Percentiles rank a stretch among this genome's conserved stretches.
Evolutionary conservation across 805 yeast species (phyloP).

Genomic region (Candida sanyiensis): DNA sequence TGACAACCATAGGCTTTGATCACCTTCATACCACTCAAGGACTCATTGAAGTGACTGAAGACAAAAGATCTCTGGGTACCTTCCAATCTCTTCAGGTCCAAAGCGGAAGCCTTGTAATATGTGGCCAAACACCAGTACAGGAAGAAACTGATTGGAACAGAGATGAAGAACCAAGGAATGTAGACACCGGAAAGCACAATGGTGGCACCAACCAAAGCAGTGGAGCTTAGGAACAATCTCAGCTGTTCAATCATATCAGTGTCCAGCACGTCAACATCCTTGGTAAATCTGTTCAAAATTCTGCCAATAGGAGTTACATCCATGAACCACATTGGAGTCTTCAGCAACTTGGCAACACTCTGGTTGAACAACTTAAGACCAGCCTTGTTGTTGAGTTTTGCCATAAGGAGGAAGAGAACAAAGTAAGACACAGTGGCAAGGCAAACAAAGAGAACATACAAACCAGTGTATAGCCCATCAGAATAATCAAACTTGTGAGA

Average conservation of each 20-base stretch:
- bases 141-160: constrained; percentile 46
- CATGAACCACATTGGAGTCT: constrained; percentile 77
- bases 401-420: constrained; percentile 50
- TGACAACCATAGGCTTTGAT: constrained; percentile 54
- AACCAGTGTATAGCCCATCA: constrained; percentile 58
- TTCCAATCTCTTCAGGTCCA: constrained; percentile 75
- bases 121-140: constrained; percentile 41
- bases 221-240: constrained; percentile 49
- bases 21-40: constrained; percentile 60
- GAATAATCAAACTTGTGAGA: constrained; percentile 41
- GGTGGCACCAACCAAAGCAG: constrained; percentile 53
- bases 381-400: constrained; percentile 46
- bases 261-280: constrained; percentile 79
- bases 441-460: constrained; percentile 50
- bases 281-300: constrained; percentile 77
- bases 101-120: constrained; percentile 62
- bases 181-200: constrained; percentile 62
- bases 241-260: constrained; percentile 70
- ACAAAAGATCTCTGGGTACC: constrained; percentile 66
- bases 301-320: constrained; percentile 86
- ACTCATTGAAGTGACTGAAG: constrained; percentile 67
- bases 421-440: constrained; percentile 42
- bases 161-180: constrained; percentile 71
- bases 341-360: constrained; percentile 52
- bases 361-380: constrained; percentile 49